Evolutionary conservation across 495 filamentous ascomycete species (phyloP).

Genomic region (Talaromyces trachyspermus): DNA sequence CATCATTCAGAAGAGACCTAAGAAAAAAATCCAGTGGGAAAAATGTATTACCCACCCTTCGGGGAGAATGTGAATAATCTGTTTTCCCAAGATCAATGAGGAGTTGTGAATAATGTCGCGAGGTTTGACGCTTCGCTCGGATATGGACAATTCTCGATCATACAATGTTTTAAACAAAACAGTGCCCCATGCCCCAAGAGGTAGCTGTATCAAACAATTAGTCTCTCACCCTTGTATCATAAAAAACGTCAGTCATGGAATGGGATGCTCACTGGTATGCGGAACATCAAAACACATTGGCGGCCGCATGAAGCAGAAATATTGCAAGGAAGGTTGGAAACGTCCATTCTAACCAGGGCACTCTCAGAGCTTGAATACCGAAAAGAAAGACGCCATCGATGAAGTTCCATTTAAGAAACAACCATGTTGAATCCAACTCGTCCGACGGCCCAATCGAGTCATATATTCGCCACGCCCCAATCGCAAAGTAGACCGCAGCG

Average conservation of each 20-base stretch:
- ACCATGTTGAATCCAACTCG: slow-evolving; percentile 70
- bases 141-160: slow-evolving; percentile 84
- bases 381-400: slow-evolving; percentile 82
- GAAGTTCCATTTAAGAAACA: slow-evolving; percentile 87
- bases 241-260: no score
- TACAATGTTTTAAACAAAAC: slow-evolving; percentile 68
- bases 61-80: slow-evolving; percentile 93
- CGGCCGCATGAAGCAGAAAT: slow-evolving; percentile 59
- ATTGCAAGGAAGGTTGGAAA: slow-evolving; percentile 57
- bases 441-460: slow-evolving; percentile 75
- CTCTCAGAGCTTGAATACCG: slow-evolving; percentile 71
- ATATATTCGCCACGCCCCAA: slow-evolving; percentile 75
- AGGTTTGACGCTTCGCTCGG: slow-evolving; percentile 80
- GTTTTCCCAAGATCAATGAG: slow-evolving; percentile 86
- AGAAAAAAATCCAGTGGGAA: no score
- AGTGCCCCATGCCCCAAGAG: slow-evolving; percentile 60
- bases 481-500: slow-evolving; percentile 59
- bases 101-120: slow-evolving; percentile 79
- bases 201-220: slow-evolving; percentile 40
- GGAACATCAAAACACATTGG: slow-evolving; percentile 89
- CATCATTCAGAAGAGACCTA: neutral
- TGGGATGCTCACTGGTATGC: slow-evolving; percentile 57
- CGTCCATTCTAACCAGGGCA: slow-evolving; percentile 93
- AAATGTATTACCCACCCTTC: slow-evolving; percentile 69
- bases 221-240: no score